Conservation (phyloP, 2,329 filamentous ascomycete species). For the Colletotrichum echinochloae region DNA sequence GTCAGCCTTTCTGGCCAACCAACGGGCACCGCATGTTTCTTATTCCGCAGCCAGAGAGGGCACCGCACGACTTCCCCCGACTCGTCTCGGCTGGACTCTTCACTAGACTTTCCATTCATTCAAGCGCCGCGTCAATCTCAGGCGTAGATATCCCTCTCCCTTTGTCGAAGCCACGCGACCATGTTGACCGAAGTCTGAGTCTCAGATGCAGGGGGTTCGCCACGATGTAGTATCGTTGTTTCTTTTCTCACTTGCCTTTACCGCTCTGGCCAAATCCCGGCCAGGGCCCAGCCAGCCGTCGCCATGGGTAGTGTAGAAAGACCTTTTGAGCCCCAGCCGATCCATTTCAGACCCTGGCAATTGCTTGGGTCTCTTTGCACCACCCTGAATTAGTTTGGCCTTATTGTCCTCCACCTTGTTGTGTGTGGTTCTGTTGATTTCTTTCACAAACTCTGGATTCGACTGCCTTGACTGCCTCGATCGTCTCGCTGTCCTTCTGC, state of each 20-base stretch:
- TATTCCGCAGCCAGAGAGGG: slow-evolving; percentile 17
- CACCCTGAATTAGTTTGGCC: slow-evolving; percentile 5
- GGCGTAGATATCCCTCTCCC: slow-evolving; percentile 34
- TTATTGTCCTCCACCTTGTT: not conserved
- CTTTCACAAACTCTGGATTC: slow-evolving; percentile 19
- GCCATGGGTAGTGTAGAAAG: slow-evolving; percentile 1
- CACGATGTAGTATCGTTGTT: slow-evolving; percentile 21
- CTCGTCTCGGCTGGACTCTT: slow-evolving; percentile 38
- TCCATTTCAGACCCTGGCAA: slow-evolving; percentile 28
- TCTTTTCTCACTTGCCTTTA: slow-evolving; percentile 8
- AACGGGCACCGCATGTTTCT: slow-evolving; percentile 21
- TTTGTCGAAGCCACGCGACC: slow-evolving; percentile 36
- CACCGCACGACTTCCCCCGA: slow-evolving; percentile 1
- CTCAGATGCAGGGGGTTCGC: slow-evolving; percentile 34
- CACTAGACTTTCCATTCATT: slow-evolving; percentile 16
- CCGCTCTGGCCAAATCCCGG: slow-evolving; percentile 28
- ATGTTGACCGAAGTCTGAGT: slow-evolving; percentile 33
- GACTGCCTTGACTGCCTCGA: slow-evolving; percentile 8
- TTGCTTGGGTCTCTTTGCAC: slow-evolving; percentile 24
- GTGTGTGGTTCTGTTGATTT: slow-evolving; percentile 5
- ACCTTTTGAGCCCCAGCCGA: slow-evolving; percentile 11
- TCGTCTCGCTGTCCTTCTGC: slow-evolving; percentile 14
- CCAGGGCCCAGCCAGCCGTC: slow-evolving; percentile 10
- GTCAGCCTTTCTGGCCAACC: slow-evolving; percentile 33
- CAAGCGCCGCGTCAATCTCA: slow-evolving; percentile 24